Percentiles rank a stretch among this genome's conserved stretches.
These are phyloP conservation scores for Agaricus sinodeliciosus DNA, from an alignment of 768 basidiomycete species.

Conservation along the genomic window DNA sequence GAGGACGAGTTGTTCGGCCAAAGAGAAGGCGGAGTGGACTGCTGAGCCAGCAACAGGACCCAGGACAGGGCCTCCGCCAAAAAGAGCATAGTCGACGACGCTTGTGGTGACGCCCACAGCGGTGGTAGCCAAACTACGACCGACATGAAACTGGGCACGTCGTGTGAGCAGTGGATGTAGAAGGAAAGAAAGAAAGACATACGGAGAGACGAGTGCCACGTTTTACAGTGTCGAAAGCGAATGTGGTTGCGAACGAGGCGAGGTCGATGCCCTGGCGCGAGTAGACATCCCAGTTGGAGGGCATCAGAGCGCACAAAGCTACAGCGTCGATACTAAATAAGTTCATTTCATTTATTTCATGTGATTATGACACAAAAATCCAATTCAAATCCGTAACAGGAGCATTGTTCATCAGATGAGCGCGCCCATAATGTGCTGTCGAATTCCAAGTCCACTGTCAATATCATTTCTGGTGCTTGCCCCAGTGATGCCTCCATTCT, in stretches of 20 bases:
- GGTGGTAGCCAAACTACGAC: slow-evolving; percentile 51
- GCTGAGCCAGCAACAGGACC: slow-evolving; percentile 52
- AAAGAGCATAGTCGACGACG: slow-evolving; percentile 59
- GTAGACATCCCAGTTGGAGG: slow-evolving; percentile 43
- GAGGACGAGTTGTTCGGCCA: slow-evolving; percentile 67
- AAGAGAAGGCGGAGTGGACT: slow-evolving; percentile 52
- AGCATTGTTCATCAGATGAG: too few species aligned
- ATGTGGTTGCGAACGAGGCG: slow-evolving; percentile 54
- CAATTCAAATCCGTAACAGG: too few species aligned
- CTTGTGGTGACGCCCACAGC: slow-evolving; percentile 53
- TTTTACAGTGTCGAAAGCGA: slow-evolving; percentile 66
- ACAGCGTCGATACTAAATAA: neutral
- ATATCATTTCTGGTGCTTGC: too few species aligned
- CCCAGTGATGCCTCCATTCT: too few species aligned
- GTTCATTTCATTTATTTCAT: neutral
- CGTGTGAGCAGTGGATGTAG: neutral
- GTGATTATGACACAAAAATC: neutral
- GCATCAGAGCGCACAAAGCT: slow-evolving; percentile 17
- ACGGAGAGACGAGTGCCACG: slow-evolving; percentile 65
- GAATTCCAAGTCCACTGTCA: too few species aligned
- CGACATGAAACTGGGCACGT: slow-evolving; percentile 54
- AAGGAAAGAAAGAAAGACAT: slow-evolving; percentile 15
- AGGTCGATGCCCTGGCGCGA: slow-evolving; percentile 57
- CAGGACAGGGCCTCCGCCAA: slow-evolving; percentile 54
- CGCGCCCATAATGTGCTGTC: too few species aligned